Conservation (phyloP, 495 filamentous ascomycete species). For the Aspergillus affinis region DNA sequence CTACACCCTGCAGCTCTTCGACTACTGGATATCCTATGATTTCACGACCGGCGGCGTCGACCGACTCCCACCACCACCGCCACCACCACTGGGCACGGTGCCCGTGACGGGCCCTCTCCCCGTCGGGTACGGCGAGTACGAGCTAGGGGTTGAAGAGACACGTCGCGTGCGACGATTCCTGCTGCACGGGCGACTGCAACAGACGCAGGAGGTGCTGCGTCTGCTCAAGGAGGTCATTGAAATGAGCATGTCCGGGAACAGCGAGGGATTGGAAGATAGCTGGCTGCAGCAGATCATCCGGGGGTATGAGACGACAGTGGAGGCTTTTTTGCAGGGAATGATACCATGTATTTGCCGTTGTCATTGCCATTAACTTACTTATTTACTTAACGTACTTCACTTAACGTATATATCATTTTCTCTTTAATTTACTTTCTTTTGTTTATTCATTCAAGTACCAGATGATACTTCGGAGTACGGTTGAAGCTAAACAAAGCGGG, state of each 20-base stretch:
- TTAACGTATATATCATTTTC: background rate
- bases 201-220: conserved; percentile 32
- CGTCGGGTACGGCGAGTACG: conserved; percentile 42
- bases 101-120: conserved; percentile 10
- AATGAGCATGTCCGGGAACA: conserved; percentile 6
- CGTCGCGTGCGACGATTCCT: conserved; percentile 35
- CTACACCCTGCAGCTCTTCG: conserved; percentile 36
- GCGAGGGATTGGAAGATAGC: conserved; percentile 14
- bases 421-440: background rate
- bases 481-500: background rate
- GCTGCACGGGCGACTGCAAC: conserved; percentile 29
- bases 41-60: conserved; percentile 13
- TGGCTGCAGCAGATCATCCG: conserved; percentile 36
- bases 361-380: background rate
- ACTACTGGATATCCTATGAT: conserved; percentile 36
- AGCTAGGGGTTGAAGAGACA: conserved; percentile 36
- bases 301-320: conserved; percentile 37
- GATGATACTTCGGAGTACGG: no score
- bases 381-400: background rate
- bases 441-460: background rate
- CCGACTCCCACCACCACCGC: conserved; percentile 10
- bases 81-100: conserved; percentile 13
- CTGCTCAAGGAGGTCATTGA: conserved; percentile 26
- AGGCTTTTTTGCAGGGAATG: conserved; percentile 33
- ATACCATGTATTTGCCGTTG: conserved; percentile 35